Base-by-base conservation (phyloP, 1,139 yeast species). In the Hanseniaspora uvarum region DNA sequence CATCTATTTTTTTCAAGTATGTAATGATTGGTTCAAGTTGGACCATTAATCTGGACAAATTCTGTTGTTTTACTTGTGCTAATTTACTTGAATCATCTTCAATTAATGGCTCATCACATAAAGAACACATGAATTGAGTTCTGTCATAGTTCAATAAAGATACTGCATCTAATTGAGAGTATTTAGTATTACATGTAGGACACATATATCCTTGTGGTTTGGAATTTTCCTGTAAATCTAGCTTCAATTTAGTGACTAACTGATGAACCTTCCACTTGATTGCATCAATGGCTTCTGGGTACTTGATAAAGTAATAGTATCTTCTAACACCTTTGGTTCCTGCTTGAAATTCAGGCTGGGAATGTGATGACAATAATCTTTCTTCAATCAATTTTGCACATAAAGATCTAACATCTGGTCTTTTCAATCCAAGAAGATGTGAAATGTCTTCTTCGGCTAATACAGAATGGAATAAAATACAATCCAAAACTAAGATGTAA, bases 181-280 rank as follows among this genome's bases (percentile, higher is more conserved):
- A 89, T 64, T 85, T 81, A 31, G 84, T 79, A 46, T 80, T 79
- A 70, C 99, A 92, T 46, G 84, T 72, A 3, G 95, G 92, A 67
- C 99, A 92, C 52, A 86, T 76, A 65, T 86, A 92, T 1, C 97
- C 98, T 63, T 89, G 95, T 1, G 97, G 95, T 60, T 87, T 92
- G 23, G 92, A 83, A 62, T 83, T 86, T 60, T 79, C 79, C 38
- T 80, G 82, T 72, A 92, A 78, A 64, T 88, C 95, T 59, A 84
- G 86, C 65, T 86, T 86, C 56, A 89, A 74, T 56, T 75, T 69
- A 60, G 81, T 83, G 14, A 87, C 97, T 41, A 94, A 76, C 45
- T 86, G 78, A 65, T 92, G 96, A 58, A 92, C 86, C 65, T 89
- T 88, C 97, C 96, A 94, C 68, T 94, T 92, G 65, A 92, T 81